These are phyloP conservation scores for Asterionellopsis glacialis DNA, from an alignment of 108 stramenopile genomes.

Conservation along the genomic window DNA sequence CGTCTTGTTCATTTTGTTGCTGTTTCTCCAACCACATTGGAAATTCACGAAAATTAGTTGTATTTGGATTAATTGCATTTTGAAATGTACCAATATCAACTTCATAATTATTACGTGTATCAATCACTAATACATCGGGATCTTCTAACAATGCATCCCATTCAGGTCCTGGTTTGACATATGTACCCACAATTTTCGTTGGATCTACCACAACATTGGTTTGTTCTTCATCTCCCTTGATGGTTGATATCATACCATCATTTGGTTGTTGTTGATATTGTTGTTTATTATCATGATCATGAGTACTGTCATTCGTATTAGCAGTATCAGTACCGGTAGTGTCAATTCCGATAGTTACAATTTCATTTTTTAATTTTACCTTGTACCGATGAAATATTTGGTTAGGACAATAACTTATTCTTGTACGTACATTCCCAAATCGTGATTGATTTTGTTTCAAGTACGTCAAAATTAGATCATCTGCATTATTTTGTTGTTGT, in stretches of 20 bases:
- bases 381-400: slow-evolving; percentile 70
- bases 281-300: background rate
- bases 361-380: slow-evolving; percentile 69
- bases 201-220: slow-evolving; percentile 18
- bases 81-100: slow-evolving; percentile 75
- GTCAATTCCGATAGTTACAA: slow-evolving; percentile 61
- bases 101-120: slow-evolving; percentile 81
- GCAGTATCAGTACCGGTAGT: slow-evolving; percentile 2
- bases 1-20: background rate
- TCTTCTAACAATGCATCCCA: slow-evolving; percentile 64
- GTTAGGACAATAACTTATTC: slow-evolving; percentile 5
- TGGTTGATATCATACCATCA: background rate
- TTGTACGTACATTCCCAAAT: slow-evolving; percentile 27
- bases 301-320: slow-evolving; percentile 8
- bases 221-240: too few species aligned
- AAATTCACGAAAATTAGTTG: slow-evolving; percentile 64
- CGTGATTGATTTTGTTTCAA: slow-evolving; percentile 3
- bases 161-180: slow-evolving; percentile 44
- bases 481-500: slow-evolving; percentile 3
- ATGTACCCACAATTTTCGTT: slow-evolving; percentile 31
- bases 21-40: slow-evolving; percentile 56
- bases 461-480: slow-evolving; percentile 2
- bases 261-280: slow-evolving; percentile 10
- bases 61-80: slow-evolving; percentile 70
- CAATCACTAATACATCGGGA: slow-evolving; percentile 74